phyloP scores from a whole-genome alignment of 176 grass and related monocot genomes.

The Olyra latifolia region DNA sequence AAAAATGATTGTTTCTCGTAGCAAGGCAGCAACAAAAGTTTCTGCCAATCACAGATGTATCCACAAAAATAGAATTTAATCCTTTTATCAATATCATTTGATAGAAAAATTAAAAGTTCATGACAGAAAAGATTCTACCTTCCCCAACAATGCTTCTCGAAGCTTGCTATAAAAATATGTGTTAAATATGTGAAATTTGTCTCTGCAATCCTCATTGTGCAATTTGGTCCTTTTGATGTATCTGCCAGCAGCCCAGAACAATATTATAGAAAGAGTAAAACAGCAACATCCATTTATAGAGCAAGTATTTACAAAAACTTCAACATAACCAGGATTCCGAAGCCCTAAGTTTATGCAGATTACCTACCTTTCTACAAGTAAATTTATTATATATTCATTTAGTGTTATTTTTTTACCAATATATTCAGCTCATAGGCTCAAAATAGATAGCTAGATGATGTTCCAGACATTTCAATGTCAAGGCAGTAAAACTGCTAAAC shows the following conservation, averaged over 20 bases:
- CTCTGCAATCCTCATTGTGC: constrained; percentile 23
- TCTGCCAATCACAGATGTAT: constrained; percentile 14
- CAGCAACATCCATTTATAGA: neutral
- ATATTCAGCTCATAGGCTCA: constrained; percentile 4
- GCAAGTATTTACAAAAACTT: neutral
- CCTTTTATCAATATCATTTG: neutral
- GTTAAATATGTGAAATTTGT: constrained; percentile 81
- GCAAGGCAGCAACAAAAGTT: neutral
- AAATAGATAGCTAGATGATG: constrained; percentile 2
- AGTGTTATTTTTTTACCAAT: constrained; percentile 15
- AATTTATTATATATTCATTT: neutral
- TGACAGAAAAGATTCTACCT: constrained; percentile 36
- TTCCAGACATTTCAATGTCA: constrained; percentile 17
- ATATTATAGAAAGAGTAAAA: constrained; percentile 24
- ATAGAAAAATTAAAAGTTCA: constrained; percentile 32
- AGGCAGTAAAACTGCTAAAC: neutral
- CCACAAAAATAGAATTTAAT: constrained; percentile 1
- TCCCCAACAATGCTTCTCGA: constrained; percentile 51
- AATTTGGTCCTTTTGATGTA: constrained; percentile 57
- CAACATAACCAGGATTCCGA: neutral
- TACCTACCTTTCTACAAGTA: neutral
- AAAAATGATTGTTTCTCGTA: neutral
- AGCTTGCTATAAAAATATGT: constrained; percentile 95
- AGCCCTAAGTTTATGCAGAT: neutral
- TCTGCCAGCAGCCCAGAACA: constrained; percentile 39